These are phyloP conservation scores for Bipolaris victoriae DNA, from an alignment of 2,329 filamentous ascomycete species.

Conservation along the genomic window DNA sequence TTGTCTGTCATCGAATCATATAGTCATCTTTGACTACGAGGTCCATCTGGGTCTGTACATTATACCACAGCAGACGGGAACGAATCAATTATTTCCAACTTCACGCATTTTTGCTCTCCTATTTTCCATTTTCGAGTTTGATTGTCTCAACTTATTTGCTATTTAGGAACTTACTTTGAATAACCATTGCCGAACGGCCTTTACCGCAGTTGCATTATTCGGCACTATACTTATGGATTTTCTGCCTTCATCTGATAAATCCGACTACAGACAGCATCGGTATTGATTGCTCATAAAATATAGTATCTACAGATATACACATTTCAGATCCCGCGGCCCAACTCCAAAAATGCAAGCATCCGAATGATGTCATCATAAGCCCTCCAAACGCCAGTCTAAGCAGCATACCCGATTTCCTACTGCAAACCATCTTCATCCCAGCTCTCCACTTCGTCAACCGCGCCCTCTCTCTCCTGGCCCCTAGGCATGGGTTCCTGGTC, in stretches of 20 bases:
- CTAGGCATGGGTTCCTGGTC: slow-evolving; percentile 67
- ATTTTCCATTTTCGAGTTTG: background rate
- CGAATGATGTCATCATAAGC: slow-evolving; percentile 5
- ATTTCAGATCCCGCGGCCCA: slow-evolving; percentile 16
- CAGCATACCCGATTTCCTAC: background rate
- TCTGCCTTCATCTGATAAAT: background rate
- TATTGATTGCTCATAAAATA: slow-evolving; percentile 4
- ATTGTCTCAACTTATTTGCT: background rate
- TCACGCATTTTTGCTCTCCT: slow-evolving; percentile 25
- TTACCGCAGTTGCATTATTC: no score
- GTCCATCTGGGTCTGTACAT: slow-evolving; percentile 51
- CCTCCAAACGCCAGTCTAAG: slow-evolving; percentile 4
- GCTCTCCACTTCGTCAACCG: slow-evolving; percentile 88
- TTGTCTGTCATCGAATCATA: slow-evolving; percentile 49
- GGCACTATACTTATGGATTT: background rate
- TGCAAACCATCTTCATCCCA: slow-evolving; percentile 65
- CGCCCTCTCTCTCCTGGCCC: slow-evolving; percentile 67
- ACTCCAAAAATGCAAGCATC: slow-evolving; percentile 17
- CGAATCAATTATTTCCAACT: slow-evolving; percentile 50
- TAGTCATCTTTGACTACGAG: slow-evolving; percentile 48
- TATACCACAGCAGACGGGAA: slow-evolving; percentile 51
- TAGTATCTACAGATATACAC: slow-evolving; percentile 16
- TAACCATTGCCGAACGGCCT: no score
- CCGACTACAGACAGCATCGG: background rate
- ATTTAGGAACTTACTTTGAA: background rate